Evolutionary conservation across 2,329 filamentous ascomycete species (phyloP).

Genomic region (Furcasterigmium furcatum): DNA sequence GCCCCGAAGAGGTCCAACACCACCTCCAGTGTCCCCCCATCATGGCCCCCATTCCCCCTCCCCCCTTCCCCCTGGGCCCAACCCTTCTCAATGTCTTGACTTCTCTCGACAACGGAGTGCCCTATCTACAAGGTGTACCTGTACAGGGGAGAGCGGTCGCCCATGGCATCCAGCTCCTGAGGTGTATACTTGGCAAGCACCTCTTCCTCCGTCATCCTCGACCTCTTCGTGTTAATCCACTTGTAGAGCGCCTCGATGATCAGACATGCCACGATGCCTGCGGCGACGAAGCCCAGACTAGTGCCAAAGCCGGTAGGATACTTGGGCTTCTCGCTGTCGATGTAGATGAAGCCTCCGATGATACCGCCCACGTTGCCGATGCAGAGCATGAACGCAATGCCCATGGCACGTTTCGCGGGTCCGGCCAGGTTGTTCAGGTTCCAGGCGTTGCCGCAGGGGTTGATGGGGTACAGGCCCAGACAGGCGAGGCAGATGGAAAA

Average conservation of each 20-base stretch:
- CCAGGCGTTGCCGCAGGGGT: slow-evolving; percentile 37
- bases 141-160: slow-evolving; percentile 25
- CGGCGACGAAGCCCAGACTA: slow-evolving; percentile 8
- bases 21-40: too few species aligned
- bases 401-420: slow-evolving; percentile 34
- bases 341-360: slow-evolving; percentile 12
- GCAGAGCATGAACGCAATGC: slow-evolving; percentile 36
- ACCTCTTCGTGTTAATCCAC: slow-evolving; percentile 19
- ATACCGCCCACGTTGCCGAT: slow-evolving; percentile 33
- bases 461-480: slow-evolving; percentile 46
- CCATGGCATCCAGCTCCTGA: slow-evolving; percentile 24
- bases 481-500: slow-evolving; percentile 65
- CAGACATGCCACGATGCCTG: slow-evolving; percentile 11
- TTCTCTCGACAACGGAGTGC: too few species aligned
- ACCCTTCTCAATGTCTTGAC: too few species aligned
- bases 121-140: slow-evolving; percentile 22
- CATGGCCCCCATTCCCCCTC: too few species aligned
- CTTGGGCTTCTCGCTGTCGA: slow-evolving; percentile 11
- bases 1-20: too few species aligned
- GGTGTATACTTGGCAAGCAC: slow-evolving; percentile 20
- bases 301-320: slow-evolving; percentile 11
- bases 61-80: too few species aligned
- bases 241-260: slow-evolving; percentile 7
- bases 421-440: slow-evolving; percentile 33
- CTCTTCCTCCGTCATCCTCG: slow-evolving; percentile 17